Base-by-base conservation (phyloP, 306 rosid species). In the Malus asiatica region DNA sequence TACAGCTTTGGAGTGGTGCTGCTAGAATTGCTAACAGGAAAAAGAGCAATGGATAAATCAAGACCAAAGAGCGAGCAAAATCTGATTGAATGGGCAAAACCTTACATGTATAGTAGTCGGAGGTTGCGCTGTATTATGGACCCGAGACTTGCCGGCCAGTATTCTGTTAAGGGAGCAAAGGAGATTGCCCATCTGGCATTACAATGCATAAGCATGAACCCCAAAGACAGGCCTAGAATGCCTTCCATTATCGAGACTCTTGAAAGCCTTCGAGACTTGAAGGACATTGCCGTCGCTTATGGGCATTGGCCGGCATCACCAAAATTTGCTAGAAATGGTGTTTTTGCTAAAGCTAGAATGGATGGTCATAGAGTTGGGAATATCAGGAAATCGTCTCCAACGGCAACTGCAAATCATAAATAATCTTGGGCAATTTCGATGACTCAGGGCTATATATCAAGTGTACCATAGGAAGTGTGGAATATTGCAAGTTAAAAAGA, bases 181-280 rank as follows among this genome's bases (percentile, higher is more conserved):
- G 93, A 86, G 57, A 84, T 89, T 80, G 97, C 97, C 15, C 84
- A 71, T 79, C 78, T 95, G 81, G 91, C 96, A 22, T 77, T 82
- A 61, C 93, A 92, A 16, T 92, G 93, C 87, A 78, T 87, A 69
- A 90, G 89, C 75, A 57, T 90, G 86, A 89, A 83, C 65, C 97
- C 99, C 59, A 95, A 92, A 85, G 97, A 89, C 78, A 90, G 99
- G 81, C 93, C 98, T 35, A 92, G 83, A 81, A 96, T 90, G 96
- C 65, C 90, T 58, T 76, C 79, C 10, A 84, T 89, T 75, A 93
- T 96, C 77, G 91, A 96, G 72, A 90, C 84, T 53, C 97, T 95
- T 66, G 97, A 92, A 79, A 64, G 71, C 76, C 83, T 95, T 20
- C 89, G 89, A 71, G 84, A 86, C 71, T 83, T 83, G 44, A 95